A percentile compares a stretch with the other conserved stretches of the same genome.
Conservation (phyloP, 805 yeast species). For the Suhomyces vadensis region DNA sequence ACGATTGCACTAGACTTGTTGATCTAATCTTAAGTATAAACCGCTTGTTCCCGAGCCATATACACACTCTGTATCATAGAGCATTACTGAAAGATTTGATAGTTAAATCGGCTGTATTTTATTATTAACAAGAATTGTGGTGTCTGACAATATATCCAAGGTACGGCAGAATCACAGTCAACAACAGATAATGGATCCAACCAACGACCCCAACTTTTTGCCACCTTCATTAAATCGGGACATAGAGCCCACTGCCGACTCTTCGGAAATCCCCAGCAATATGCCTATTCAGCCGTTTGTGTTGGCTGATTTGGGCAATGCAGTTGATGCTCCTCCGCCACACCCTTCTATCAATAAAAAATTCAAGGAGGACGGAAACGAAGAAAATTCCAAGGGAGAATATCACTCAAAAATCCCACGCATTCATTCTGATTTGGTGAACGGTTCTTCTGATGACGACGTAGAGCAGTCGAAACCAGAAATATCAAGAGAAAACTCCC, state of each 20-base stretch:
- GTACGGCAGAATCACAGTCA: not conserved
- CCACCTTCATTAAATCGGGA: slow-evolving; percentile 75
- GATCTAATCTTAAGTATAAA: no score
- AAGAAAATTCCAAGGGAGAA: slow-evolving; percentile 14
- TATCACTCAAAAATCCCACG: slow-evolving; percentile 51
- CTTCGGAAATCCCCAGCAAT: slow-evolving; percentile 67
- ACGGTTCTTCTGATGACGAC: slow-evolving; percentile 48
- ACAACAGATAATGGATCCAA: slow-evolving; percentile 73
- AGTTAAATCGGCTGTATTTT: no score
- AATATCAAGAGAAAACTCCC: not conserved
- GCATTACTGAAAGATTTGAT: no score
- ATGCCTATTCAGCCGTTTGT: slow-evolving; percentile 79
- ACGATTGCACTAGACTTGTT: no score
- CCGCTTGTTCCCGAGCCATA: no score
- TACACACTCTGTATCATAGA: no score
- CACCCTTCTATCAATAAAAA: slow-evolving; percentile 37
- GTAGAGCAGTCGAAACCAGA: not conserved
- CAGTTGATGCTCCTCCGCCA: slow-evolving; percentile 73
- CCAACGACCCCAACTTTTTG: slow-evolving; percentile 84
- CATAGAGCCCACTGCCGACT: slow-evolving; percentile 64
- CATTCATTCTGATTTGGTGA: slow-evolving; percentile 54
- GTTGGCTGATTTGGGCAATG: slow-evolving; percentile 69
- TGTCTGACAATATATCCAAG: not conserved
- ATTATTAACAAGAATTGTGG: no score
- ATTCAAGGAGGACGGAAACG: slow-evolving; percentile 9